Conservation (phyloP, 2,329 filamentous ascomycete genomes). For the Cytospora mali region DNA sequence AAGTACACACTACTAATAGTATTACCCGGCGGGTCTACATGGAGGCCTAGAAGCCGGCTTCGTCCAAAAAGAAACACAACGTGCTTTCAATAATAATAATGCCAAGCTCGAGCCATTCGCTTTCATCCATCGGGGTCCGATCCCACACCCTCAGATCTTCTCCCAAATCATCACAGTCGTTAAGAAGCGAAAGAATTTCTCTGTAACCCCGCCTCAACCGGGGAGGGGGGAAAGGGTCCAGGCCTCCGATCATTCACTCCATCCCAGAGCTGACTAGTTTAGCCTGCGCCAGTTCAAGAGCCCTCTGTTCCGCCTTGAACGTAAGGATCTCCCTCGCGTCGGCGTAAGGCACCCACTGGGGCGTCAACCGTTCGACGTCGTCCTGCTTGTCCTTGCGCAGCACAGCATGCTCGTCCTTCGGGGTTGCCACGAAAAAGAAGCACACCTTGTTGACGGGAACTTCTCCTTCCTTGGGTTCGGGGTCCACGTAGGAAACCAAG, state of each 20-base stretch:
- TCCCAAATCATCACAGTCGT: not conserved
- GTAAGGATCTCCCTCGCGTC: slow-evolving; percentile 32
- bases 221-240: too few relatives aligned
- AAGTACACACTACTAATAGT: too few relatives aligned
- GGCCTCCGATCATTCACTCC: not conserved
- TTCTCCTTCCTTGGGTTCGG: slow-evolving; percentile 35
- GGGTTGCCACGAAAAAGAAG: slow-evolving; percentile 44
- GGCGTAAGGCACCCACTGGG: slow-evolving; percentile 32
- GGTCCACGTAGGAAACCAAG: slow-evolving; percentile 41
- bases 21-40: too few relatives aligned
- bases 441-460: slow-evolving; percentile 41
- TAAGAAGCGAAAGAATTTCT: not conserved
- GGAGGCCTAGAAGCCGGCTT: too few relatives aligned
- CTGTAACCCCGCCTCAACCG: not conserved
- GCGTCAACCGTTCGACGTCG: slow-evolving; percentile 36
- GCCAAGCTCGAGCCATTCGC: too few relatives aligned
- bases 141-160: too few relatives aligned
- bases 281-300: slow-evolving; percentile 1
- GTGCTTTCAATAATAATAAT: too few relatives aligned
- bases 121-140: too few relatives aligned
- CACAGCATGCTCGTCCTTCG: slow-evolving; percentile 33
- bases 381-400: slow-evolving; percentile 37
- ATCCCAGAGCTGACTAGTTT: not conserved
- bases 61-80: too few relatives aligned
- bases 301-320: slow-evolving; percentile 34